phyloP scores from a whole-genome alignment of 148 eudicot genomes.

The Chenopodium quinoa region DNA sequence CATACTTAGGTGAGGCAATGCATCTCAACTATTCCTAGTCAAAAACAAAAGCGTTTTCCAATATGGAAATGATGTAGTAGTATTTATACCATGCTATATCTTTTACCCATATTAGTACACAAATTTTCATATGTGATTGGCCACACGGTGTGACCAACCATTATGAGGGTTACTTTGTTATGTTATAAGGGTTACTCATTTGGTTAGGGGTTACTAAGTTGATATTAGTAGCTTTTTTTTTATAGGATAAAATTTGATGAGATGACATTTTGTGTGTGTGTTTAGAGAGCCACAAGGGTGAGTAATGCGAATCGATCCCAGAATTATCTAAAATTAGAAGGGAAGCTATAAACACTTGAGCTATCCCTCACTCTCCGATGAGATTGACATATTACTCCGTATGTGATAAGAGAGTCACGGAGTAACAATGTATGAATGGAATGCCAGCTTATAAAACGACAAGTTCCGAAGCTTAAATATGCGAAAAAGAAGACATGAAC shows the following conservation, averaged over 20 bases:
- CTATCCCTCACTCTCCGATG: no score
- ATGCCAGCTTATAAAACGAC: constrained; percentile 8
- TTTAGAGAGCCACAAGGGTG: no score
- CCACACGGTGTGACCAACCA: no score
- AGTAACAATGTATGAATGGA: not conserved
- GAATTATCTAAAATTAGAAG: no score
- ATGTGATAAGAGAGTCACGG: not conserved
- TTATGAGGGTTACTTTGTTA: no score
- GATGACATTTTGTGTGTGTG: not conserved
- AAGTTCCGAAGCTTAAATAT: not conserved
- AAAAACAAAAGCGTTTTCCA: not conserved
- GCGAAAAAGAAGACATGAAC: not conserved
- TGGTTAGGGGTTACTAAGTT: no score
- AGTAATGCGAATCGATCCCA: no score
- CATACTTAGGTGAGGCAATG: no score
- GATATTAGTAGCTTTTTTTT: not conserved
- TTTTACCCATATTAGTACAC: not conserved
- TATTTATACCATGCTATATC: not conserved
- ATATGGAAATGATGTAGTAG: not conserved
- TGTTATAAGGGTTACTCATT: no score
- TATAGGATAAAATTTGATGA: not conserved
- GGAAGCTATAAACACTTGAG: no score
- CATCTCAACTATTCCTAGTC: no score
- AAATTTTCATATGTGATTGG: no score
- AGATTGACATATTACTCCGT: not conserved